Evolutionary conservation across 768 basidiomycete species (phyloP).

Genomic region (Tylopilus sp.): DNA sequence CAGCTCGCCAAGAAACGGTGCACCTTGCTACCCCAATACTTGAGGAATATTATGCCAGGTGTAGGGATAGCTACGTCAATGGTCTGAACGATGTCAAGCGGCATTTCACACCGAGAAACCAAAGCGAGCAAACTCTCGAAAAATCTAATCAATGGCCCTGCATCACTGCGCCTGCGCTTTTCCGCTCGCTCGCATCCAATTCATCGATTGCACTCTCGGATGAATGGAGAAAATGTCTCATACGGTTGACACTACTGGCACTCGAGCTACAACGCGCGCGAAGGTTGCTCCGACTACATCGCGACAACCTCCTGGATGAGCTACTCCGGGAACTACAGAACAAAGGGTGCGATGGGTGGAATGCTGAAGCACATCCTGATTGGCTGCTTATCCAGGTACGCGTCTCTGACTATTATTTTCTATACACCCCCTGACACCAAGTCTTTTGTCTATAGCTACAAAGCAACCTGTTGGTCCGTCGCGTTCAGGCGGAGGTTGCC

Average conservation of each 20-base stretch:
- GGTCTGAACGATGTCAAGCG: background rate
- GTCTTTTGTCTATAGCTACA: constrained; percentile 37
- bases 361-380: constrained; percentile 28
- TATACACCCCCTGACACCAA: background rate
- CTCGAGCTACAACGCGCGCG: constrained; percentile 37
- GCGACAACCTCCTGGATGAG: constrained; percentile 26
- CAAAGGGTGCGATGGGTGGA: constrained; percentile 20
- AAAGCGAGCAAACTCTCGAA: constrained; percentile 16
- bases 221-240: constrained; percentile 32
- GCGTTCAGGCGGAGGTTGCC: constrained; percentile 40
- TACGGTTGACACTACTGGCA: constrained; percentile 25
- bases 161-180: constrained; percentile 28
- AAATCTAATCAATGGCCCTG: constrained; percentile 37
- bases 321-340: constrained; percentile 27
- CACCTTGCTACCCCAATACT: constrained; percentile 3
- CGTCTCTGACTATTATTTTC: background rate
- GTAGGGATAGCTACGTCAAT: constrained; percentile 2
- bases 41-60: constrained; percentile 4
- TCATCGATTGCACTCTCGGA: constrained; percentile 12
- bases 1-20: background rate
- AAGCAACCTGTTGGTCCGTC: constrained; percentile 40
- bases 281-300: constrained; percentile 28
- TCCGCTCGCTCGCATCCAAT: constrained; percentile 31
- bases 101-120: constrained; percentile 12
- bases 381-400: constrained; percentile 47